A percentile compares a stretch with the other conserved stretches of the same genome.
Evolutionary conservation across 2,329 filamentous ascomycete genomes (phyloP).

Genomic region (Fusarium sp.): DNA sequence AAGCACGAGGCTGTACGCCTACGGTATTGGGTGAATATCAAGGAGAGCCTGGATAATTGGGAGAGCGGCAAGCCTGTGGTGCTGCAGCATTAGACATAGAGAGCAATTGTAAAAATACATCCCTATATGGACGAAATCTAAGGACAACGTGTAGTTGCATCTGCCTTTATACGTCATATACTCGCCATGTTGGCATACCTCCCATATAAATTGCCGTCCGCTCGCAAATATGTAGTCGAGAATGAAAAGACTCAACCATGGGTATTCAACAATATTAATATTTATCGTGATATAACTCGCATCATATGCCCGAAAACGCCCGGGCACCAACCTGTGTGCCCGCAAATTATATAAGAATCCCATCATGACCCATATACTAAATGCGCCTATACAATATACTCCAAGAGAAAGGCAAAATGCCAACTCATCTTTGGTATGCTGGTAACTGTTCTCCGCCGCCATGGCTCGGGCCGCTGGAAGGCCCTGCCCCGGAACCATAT

Average conservation of each 20-base stretch:
- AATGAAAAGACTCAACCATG: conserved; percentile 1
- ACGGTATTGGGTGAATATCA: conserved; percentile 91
- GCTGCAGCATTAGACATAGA: conserved; percentile 58
- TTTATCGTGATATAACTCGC: conserved; percentile 28
- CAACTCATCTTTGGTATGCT: conserved; percentile 53
- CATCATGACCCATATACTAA: conserved; percentile 20
- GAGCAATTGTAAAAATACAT: background rate
- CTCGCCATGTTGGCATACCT: background rate
- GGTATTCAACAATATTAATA: conserved; percentile 10
- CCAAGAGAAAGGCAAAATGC: background rate
- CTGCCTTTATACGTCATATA: background rate
- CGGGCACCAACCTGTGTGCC: conserved; percentile 14
- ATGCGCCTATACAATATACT: conserved; percentile 24
- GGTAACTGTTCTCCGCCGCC: conserved; percentile 51
- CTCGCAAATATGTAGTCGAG: background rate
- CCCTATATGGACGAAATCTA: background rate
- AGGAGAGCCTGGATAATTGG: conserved; percentile 84
- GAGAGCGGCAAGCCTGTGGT: conserved; percentile 76
- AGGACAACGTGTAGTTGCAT: background rate
- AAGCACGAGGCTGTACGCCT: conserved; percentile 78
- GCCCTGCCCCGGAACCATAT: conserved; percentile 44
- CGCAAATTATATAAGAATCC: conserved; percentile 21
- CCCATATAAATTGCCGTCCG: background rate
- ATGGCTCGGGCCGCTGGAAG: conserved; percentile 34
- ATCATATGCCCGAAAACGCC: conserved; percentile 34